These are phyloP conservation scores for Fonsecaea monophora DNA, from an alignment of 2,329 filamentous ascomycete species.

Conservation along the genomic window DNA sequence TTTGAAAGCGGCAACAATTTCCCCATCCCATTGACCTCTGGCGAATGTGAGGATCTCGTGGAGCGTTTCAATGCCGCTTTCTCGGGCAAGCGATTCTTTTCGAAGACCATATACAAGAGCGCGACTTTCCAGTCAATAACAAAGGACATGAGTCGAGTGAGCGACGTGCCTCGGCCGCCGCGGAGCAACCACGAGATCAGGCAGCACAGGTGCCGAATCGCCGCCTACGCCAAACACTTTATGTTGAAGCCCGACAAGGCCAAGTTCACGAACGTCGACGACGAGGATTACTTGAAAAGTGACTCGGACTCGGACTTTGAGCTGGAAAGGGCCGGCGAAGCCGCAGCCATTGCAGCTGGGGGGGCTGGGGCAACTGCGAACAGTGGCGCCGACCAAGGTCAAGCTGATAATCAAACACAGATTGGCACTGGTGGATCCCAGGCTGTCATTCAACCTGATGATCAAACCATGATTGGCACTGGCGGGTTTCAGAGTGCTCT, in stretches of 20 bases:
- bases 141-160: conserved; percentile 19
- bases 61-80: conserved; percentile 28
- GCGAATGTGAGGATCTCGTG: background rate
- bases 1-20: conserved; percentile 8
- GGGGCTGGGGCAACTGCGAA: background rate
- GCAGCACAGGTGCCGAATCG: conserved; percentile 20
- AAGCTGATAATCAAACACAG: background rate
- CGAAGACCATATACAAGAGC: conserved; percentile 1
- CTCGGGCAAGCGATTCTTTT: conserved; percentile 8
- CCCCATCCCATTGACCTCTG: conserved; percentile 3
- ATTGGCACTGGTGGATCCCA: no score
- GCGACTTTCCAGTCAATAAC: no score
- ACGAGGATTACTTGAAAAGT: conserved; percentile 3
- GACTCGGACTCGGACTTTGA: conserved; percentile 4
- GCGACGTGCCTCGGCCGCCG: conserved; percentile 21
- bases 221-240: conserved; percentile 21
- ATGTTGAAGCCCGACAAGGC: background rate
- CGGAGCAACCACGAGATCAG: conserved; percentile 16
- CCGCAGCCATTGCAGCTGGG: background rate
- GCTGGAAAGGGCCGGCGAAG: background rate
- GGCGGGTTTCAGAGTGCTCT: no score
- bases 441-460: no score
- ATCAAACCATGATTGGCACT: no score
- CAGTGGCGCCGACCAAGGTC: background rate
- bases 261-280: background rate